phyloP scores from a whole-genome alignment of 257 asterid species.

The Petunia axillaris region DNA sequence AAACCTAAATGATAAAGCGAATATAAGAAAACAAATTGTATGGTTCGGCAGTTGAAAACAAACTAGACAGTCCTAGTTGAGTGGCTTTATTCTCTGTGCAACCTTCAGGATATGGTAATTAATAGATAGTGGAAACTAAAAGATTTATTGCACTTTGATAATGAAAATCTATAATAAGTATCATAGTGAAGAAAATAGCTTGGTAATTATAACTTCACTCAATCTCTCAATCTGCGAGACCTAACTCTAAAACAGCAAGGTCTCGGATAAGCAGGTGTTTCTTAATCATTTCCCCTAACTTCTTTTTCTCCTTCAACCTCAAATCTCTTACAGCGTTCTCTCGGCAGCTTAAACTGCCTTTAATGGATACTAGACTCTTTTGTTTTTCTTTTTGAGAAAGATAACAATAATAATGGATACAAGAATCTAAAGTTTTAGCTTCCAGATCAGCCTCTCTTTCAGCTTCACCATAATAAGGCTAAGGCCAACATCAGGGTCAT shows the following conservation, averaged over 20 bases:
- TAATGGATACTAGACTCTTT: conserved; percentile 2
- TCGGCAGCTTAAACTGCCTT: conserved; percentile 10
- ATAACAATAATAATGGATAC: too few species aligned
- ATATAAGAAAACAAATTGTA: neutral
- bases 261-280: neutral
- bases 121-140: neutral
- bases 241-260: neutral
- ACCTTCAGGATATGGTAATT: neutral
- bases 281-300: neutral
- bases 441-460: neutral
- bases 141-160: conserved; percentile 5
- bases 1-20: neutral
- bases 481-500: conserved; percentile 1
- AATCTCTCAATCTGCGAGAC: neutral
- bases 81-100: neutral
- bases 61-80: neutral
- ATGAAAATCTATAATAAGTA: neutral
- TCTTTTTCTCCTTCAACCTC: conserved; percentile 17
- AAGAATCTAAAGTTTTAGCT: neutral
- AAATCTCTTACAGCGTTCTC: neutral
- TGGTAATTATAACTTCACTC: conserved; percentile 15
- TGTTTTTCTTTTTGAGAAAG: too few species aligned
- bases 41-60: neutral
- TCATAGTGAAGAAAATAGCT: conserved; percentile 10
- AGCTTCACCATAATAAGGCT: neutral